A percentile compares a stretch with the other conserved stretches of the same genome.
Conservation (phyloP, 495 filamentous ascomycete genomes). For the Evansstolkia leycettana region DNA sequence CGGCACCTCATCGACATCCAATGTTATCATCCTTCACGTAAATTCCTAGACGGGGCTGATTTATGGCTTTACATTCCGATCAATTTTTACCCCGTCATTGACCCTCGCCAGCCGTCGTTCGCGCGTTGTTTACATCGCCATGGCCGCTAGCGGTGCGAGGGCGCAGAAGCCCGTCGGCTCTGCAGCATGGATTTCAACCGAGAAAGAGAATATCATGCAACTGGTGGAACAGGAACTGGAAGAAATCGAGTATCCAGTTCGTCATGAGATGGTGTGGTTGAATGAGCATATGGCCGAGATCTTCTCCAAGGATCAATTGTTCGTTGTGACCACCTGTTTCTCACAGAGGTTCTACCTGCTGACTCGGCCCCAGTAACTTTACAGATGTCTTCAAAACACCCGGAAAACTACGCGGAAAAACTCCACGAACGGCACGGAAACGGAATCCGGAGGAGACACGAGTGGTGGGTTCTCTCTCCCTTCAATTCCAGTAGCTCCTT, state of each 20-base stretch:
- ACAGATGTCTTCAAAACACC: slow-evolving; percentile 93
- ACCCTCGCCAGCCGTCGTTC: neutral
- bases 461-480: slow-evolving; percentile 40
- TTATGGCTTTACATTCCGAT: neutral
- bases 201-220: slow-evolving; percentile 50
- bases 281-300: slow-evolving; percentile 96
- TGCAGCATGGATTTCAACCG: slow-evolving; percentile 52
- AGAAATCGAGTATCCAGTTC: slow-evolving; percentile 77
- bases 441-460: slow-evolving; percentile 49
- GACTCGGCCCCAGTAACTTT: slow-evolving; percentile 52
- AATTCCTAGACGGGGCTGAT: slow-evolving; percentile 2
- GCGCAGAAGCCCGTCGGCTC: slow-evolving; percentile 49
- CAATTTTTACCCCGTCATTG: neutral
- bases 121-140: slow-evolving; percentile 31
- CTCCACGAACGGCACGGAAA: slow-evolving; percentile 72
- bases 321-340: slow-evolving; percentile 20
- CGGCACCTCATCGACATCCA: slow-evolving; percentile 1
- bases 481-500: slow-evolving; percentile 5
- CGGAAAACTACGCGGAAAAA: slow-evolving; percentile 87
- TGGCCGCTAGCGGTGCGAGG: slow-evolving; percentile 35
- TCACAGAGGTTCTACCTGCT: slow-evolving; percentile 12
- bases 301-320: slow-evolving; percentile 77
- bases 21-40: slow-evolving; percentile 3
- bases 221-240: slow-evolving; percentile 65
- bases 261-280: slow-evolving; percentile 88